phyloP scores from a whole-genome alignment of 2,329 filamentous ascomycete species.

The Sphaerulina vaccinii region DNA sequence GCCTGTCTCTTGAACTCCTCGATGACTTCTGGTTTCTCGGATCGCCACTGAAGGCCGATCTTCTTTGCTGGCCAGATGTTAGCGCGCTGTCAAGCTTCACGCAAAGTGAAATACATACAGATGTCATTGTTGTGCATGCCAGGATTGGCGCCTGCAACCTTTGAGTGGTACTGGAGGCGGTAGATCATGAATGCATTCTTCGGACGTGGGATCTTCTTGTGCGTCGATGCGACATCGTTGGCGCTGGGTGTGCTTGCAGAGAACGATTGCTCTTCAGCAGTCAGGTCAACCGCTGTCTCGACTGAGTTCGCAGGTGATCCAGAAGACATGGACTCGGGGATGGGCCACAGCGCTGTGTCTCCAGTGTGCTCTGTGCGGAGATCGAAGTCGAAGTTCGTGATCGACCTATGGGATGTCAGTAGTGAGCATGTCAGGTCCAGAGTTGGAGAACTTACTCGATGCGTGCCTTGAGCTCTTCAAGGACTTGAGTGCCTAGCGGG shows the following conservation, averaged over 20 bases:
- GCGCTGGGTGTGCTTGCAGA: conserved; percentile 20
- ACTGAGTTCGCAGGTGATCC: conserved; percentile 11
- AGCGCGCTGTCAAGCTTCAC: not conserved
- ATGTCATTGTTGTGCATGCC: conserved; percentile 43
- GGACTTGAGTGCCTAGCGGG: conserved; percentile 5
- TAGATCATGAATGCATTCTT: conserved; percentile 25
- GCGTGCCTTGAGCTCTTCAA: conserved; percentile 8
- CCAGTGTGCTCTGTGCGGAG: not conserved
- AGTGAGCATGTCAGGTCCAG: not conserved
- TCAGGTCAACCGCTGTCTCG: conserved; percentile 4
- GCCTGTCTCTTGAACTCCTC: conserved; percentile 10
- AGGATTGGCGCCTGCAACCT: conserved; percentile 39
- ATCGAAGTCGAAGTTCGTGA: conserved; percentile 6
- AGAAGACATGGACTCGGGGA: conserved; percentile 10
- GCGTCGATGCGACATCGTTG: conserved; percentile 16
- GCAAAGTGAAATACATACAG: conserved; percentile 28
- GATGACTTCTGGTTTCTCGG: conserved; percentile 12
- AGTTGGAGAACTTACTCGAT: not conserved
- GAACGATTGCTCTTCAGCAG: not conserved
- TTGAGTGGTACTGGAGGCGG: conserved; percentile 17
- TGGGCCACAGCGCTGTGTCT: conserved; percentile 1
- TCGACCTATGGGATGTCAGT: not conserved
- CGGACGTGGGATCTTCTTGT: conserved; percentile 16
- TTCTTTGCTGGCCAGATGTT: conserved; percentile 18
- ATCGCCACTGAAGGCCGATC: conserved; percentile 13